Conservation (phyloP, 306 rosid genomes). For the Citrullus colocynthis region DNA sequence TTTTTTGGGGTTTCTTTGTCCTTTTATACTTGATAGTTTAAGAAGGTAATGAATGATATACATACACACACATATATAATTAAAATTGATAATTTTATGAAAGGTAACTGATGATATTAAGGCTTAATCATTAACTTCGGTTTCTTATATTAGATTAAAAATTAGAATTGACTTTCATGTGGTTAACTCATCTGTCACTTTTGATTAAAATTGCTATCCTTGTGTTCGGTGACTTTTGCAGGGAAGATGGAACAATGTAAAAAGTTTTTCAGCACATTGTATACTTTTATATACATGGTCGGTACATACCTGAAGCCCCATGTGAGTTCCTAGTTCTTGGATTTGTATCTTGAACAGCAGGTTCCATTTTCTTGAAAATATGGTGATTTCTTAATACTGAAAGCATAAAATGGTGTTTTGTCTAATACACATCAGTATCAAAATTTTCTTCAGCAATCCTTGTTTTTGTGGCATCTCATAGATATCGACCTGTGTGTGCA, state of each 20-base stretch:
- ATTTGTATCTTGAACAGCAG: not conserved
- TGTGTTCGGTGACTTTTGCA: constrained; percentile 21
- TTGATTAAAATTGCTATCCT: not conserved
- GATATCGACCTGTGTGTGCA: not conserved
- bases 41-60: not conserved
- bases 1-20: not conserved
- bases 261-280: constrained; percentile 40
- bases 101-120: not conserved
- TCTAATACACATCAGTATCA: not conserved
- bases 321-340: constrained; percentile 35
- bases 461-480: not conserved
- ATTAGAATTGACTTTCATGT: not conserved
- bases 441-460: not conserved
- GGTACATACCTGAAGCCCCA: constrained; percentile 89
- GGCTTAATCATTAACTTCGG: not conserved
- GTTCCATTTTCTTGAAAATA: not conserved
- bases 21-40: not conserved
- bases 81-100: too few species aligned
- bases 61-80: too few species aligned
- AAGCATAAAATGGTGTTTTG: not conserved
- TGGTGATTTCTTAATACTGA: not conserved
- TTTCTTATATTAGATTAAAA: not conserved
- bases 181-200: not conserved
- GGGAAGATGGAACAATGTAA: constrained; percentile 66
- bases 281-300: constrained; percentile 55